Evolutionary conservation across 2,329 filamentous ascomycete species (phyloP).

Genomic region (Alternaria infectoria): DNA sequence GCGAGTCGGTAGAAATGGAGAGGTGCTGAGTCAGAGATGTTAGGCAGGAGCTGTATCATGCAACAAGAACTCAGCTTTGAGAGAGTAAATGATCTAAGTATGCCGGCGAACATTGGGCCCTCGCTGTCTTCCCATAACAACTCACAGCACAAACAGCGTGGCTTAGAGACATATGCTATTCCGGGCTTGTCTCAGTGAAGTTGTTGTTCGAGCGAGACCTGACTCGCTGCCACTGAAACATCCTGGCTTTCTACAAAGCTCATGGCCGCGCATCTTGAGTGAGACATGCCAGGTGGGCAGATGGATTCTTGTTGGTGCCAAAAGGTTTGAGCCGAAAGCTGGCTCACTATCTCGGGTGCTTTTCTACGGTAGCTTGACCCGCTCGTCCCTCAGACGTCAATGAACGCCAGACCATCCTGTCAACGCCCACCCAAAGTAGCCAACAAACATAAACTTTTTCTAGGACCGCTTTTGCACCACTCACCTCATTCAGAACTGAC

Average conservation of each 20-base stretch:
- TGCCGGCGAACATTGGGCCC: not conserved
- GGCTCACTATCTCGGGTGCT: no score
- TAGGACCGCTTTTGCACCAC: not conserved
- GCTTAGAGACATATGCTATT: not conserved
- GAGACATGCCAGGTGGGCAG: not conserved
- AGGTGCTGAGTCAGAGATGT: not conserved
- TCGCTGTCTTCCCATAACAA: not conserved
- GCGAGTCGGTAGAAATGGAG: not conserved
- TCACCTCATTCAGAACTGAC: not conserved
- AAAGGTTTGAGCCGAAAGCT: not conserved
- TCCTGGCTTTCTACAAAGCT: not conserved
- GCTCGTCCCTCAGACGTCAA: no score
- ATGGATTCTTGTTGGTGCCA: not conserved
- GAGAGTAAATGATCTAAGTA: not conserved
- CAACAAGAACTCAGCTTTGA: not conserved
- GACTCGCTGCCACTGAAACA: not conserved
- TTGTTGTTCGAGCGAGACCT: not conserved
- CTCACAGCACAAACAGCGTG: not conserved
- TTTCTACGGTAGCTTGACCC: no score
- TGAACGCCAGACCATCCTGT: not conserved
- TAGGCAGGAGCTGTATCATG: not conserved
- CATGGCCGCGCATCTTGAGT: not conserved
- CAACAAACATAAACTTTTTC: not conserved
- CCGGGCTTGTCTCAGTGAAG: not conserved
- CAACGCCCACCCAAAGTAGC: not conserved